phyloP scores from a whole-genome alignment of 164 flowering plant species.

The Akebia trifoliata region DNA sequence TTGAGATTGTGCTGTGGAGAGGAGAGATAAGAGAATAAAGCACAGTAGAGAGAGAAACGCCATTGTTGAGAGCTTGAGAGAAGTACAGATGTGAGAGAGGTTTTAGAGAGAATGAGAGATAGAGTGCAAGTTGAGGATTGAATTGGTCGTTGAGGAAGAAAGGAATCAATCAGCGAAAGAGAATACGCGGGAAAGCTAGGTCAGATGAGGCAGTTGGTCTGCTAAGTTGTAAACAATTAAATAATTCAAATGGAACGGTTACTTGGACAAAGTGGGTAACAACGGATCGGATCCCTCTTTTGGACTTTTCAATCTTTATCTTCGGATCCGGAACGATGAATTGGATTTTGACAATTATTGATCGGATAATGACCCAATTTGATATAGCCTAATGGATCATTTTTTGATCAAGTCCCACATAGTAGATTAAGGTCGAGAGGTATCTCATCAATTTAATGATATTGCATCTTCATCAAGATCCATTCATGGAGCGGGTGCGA shows the following conservation, averaged over 20 bases:
- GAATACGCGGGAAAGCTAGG: slow-evolving; percentile 27
- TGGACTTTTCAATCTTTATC: no score
- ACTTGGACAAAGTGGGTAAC: no score
- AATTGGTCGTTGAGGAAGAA: slow-evolving; percentile 33
- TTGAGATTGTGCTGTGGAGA: slow-evolving; percentile 30
- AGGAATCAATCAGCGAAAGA: slow-evolving; percentile 33
- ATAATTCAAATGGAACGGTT: neutral
- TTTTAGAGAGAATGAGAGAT: slow-evolving; percentile 12
- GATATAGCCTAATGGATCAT: no score
- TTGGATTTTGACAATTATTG: no score
- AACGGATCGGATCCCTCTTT: no score
- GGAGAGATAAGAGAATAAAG: slow-evolving; percentile 26
- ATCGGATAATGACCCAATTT: no score
- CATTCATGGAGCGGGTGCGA: no score
- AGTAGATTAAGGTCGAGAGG: no score
- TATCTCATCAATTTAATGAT: no score
- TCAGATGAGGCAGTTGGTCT: slow-evolving; percentile 21
- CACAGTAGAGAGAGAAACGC: slow-evolving; percentile 20
- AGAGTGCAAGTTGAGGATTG: slow-evolving; percentile 15
- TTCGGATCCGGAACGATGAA: no score
- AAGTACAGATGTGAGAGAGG: neutral
- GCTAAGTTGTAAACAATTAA: neutral
- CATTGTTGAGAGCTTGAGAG: slow-evolving; percentile 24
- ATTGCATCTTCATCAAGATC: no score
- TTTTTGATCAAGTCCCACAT: no score